Conservation (phyloP, 2,329 filamentous ascomycete species). For the Ophiostoma sp. region DNA sequence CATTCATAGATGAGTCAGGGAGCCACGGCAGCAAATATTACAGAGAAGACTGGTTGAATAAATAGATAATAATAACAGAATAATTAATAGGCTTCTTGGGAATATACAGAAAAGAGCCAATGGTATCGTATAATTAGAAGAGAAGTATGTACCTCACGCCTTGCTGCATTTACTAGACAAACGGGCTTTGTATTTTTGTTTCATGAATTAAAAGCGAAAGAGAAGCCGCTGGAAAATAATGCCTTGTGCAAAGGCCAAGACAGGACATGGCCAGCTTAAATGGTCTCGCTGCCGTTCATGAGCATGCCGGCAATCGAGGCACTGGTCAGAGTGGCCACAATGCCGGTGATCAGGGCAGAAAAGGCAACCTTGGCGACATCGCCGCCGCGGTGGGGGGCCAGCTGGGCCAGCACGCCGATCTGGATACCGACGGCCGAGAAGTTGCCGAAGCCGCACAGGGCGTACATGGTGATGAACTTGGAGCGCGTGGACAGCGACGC, state of each 20-base stretch:
- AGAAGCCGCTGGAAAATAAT: neutral
- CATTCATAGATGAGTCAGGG: neutral
- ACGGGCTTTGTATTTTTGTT: neutral
- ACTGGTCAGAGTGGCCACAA: slow-evolving; percentile 72
- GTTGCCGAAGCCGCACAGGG: slow-evolving; percentile 79
- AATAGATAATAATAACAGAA: neutral
- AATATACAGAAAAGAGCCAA: neutral
- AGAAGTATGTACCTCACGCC: neutral
- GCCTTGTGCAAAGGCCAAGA: neutral
- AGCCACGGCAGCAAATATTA: neutral
- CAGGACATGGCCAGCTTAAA: neutral
- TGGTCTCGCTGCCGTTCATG: slow-evolving; percentile 41
- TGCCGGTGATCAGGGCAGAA: slow-evolving; percentile 70
- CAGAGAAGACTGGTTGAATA: neutral
- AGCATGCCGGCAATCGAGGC: slow-evolving; percentile 74
- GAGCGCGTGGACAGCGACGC: slow-evolving; percentile 61
- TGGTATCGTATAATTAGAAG: neutral
- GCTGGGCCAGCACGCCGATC: slow-evolving; percentile 79
- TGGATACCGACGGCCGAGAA: slow-evolving; percentile 83
- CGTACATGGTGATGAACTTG: slow-evolving; percentile 77
- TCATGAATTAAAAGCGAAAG: neutral
- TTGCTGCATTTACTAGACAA: neutral
- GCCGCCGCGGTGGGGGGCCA: slow-evolving; percentile 66
- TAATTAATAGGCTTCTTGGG: neutral
- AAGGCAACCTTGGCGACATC: slow-evolving; percentile 72